A percentile compares a stretch with the other conserved stretches of the same genome.
Evolutionary conservation across 1,284 basidiomycete species (phyloP).

Genomic region (Coniferiporia weirii): DNA sequence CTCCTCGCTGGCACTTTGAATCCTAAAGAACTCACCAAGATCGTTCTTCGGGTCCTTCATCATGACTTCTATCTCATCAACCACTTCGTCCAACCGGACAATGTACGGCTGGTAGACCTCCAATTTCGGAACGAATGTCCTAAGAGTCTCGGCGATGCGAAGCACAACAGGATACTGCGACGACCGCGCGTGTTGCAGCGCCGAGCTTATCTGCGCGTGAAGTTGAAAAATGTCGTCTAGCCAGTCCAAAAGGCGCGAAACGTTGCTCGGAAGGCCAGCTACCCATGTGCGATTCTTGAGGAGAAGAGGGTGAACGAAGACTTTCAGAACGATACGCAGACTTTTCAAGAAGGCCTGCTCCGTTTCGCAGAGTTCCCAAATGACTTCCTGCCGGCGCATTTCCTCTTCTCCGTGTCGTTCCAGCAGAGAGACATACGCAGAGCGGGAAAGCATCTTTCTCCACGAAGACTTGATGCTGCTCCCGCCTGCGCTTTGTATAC

Average conservation of each 20-base stretch:
- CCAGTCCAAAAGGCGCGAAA: constrained; percentile 76
- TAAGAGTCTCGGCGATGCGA: constrained; percentile 52
- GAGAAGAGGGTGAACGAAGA: constrained; percentile 75
- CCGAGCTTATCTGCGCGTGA: constrained; percentile 57
- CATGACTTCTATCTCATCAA: constrained; percentile 48
- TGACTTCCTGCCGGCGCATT: constrained; percentile 59
- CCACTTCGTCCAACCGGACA: constrained; percentile 61
- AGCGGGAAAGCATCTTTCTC: constrained; percentile 19
- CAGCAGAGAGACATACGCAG: constrained; percentile 24
- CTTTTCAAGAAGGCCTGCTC: constrained; percentile 67
- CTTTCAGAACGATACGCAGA: constrained; percentile 55
- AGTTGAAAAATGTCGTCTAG: constrained; percentile 78
- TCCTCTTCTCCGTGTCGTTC: constrained; percentile 41
- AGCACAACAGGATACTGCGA: constrained; percentile 42
- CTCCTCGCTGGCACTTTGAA: constrained; percentile 56
- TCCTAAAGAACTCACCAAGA: constrained; percentile 79
- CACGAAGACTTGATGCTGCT: constrained; percentile 16
- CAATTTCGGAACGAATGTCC: constrained; percentile 56
- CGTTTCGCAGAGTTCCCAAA: constrained; percentile 61
- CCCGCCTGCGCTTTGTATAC: constrained; percentile 7
- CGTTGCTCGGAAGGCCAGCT: constrained; percentile 62
- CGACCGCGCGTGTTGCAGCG: constrained; percentile 42
- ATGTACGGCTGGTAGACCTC: constrained; percentile 86
- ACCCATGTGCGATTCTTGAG: constrained; percentile 73
- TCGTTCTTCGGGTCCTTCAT: constrained; percentile 52